These are phyloP conservation scores for Acaromyces ingoldii DNA, from an alignment of 1,284 basidiomycete genomes.

Conservation along the genomic window DNA sequence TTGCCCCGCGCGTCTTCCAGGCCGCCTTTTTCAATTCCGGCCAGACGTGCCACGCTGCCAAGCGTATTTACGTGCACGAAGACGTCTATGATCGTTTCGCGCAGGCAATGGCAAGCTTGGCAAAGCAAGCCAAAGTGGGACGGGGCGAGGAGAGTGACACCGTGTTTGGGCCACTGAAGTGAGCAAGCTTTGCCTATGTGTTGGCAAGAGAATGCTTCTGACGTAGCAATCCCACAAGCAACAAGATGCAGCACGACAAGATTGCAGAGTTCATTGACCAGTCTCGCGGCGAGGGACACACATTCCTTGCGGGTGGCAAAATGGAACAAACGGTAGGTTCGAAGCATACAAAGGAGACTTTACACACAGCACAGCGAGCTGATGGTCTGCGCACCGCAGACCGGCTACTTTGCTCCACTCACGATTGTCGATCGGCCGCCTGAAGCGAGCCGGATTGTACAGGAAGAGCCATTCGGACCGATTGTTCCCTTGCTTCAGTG, in stretches of 20 bases:
- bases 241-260: constrained; percentile 32
- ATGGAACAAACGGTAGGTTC: constrained; percentile 3
- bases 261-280: constrained; percentile 27
- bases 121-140: constrained; percentile 66
- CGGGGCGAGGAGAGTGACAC: constrained; percentile 17
- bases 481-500: constrained; percentile 27
- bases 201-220: no score
- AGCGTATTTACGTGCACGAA: constrained; percentile 32
- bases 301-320: constrained; percentile 19
- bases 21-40: constrained; percentile 23
- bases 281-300: constrained; percentile 18
- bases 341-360: no score
- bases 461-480: constrained; percentile 31
- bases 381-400: no score
- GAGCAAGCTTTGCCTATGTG: no score
- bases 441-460: constrained; percentile 19
- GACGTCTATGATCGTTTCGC: constrained; percentile 81
- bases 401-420: constrained; percentile 22
- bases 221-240: no score
- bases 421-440: constrained; percentile 27
- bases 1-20: constrained; percentile 14
- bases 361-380: not conserved
- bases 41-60: constrained; percentile 23
- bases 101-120: constrained; percentile 65
- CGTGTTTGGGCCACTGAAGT: constrained; percentile 23